Evolutionary conservation across 805 yeast genomes (phyloP).

Genomic region (Nakazawaea wyomingensis): DNA sequence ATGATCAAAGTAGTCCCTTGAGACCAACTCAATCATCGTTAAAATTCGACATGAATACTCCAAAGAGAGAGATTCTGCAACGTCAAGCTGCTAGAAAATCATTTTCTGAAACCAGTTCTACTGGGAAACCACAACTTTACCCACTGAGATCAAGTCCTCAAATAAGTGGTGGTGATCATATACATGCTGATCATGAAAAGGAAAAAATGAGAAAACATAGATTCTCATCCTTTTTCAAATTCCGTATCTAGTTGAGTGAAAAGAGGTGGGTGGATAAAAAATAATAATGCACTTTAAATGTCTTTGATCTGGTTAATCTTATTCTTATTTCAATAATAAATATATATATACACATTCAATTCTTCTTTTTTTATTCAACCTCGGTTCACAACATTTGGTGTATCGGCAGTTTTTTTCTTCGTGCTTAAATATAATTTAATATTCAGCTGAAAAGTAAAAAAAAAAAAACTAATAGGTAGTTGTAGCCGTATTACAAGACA

Average conservation of each 20-base stretch:
- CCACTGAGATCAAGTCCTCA: constrained; percentile 12
- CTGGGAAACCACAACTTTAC: constrained; percentile 3
- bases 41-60: constrained; percentile 6
- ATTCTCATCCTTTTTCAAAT: constrained; percentile 5
- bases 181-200: background rate
- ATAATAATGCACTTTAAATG: no score
- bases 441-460: no score
- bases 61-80: constrained; percentile 1
- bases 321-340: no score
- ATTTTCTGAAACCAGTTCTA: background rate
- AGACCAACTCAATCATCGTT: constrained; percentile 10
- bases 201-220: constrained; percentile 8
- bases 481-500: no score
- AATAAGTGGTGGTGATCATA: constrained; percentile 5
- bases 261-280: no score
- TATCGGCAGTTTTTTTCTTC: no score
- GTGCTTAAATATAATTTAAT: no score
- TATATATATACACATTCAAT: no score
- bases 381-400: no score
- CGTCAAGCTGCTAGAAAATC: constrained; percentile 5
- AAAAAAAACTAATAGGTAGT: no score
- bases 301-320: no score
- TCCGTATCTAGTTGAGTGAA: background rate
- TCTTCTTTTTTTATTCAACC: no score
- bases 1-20: constrained; percentile 3